Base-by-base conservation (phyloP, 805 yeast genomes). In the Metschnikowia cubensis region DNA sequence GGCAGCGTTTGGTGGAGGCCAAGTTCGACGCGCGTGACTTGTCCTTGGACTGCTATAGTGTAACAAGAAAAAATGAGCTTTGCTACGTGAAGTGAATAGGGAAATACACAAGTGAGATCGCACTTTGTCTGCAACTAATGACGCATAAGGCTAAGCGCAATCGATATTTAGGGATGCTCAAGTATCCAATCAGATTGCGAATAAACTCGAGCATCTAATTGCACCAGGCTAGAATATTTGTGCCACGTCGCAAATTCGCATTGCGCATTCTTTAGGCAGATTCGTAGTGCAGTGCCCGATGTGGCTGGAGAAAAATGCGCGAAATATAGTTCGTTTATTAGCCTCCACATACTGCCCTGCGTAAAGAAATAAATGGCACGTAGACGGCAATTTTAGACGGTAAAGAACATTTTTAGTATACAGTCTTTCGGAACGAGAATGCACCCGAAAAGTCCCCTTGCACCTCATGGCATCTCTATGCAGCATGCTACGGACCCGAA, bases 331-430 rank as follows among this genome's bases (percentile, higher is more conserved):
- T 22, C 31, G 31, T 22, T 22, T 36, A 39, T 25, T 20, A 25
- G 42, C 33, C 33, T n/a, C 25, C 21, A 15, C 42, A 25, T 15
- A 21, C 21, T 39, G 15, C 34, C 42, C 42, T 39, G 42, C 42
- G 42, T n/a, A 38, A 38, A 38, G 29, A 22, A n/a, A 21, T n/a
- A n/a, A 22, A 38, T 14, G 18, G 39, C 42, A 38, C 42, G 42
- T 38, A 38, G 31, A 38, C 29, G 42, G 42, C 42, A 38, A 38
- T 38, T 38, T 38, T 38, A 38, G 31, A 38, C 42, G 42, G 42
- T 15, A 38, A 38, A 38, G 42, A 38, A 38, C 31, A n/a, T 21
- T 38, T 38, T 21, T 22, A 38, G 18, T 38, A 38, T 38, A 38
- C 42, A 38, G 42, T 38, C 21, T 38, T 38, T 21, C 15, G 22